Conservation (phyloP, 495 filamentous ascomycete species). For the Hypoxylon fuscum region DNA sequence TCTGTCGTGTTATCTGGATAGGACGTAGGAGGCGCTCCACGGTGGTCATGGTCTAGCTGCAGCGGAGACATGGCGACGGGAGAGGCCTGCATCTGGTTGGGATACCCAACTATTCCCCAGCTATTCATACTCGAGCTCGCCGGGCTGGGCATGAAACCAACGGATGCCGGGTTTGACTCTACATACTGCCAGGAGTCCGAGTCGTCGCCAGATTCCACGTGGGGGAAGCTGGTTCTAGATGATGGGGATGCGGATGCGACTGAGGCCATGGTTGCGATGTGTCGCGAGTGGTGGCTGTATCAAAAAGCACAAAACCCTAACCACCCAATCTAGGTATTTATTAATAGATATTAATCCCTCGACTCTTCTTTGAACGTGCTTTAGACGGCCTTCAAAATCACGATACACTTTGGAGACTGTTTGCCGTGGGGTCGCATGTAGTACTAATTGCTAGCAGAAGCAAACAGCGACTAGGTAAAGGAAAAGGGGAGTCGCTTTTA, state of each 20-base stretch:
- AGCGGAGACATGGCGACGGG: constrained; percentile 40
- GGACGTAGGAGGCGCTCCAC: constrained; percentile 28
- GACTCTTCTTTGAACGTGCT: constrained; percentile 9
- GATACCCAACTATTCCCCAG: constrained; percentile 51
- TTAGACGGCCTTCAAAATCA: not conserved
- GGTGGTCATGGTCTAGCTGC: constrained; percentile 30
- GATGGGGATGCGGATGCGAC: constrained; percentile 41
- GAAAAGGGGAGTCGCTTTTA: constrained; percentile 19
- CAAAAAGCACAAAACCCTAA: constrained; percentile 14
- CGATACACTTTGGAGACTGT: constrained; percentile 19
- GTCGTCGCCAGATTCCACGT: constrained; percentile 43
- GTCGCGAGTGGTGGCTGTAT: constrained; percentile 4
- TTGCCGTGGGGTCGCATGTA: constrained; percentile 36
- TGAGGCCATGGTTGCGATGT: constrained; percentile 36
- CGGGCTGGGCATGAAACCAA: constrained; percentile 53
- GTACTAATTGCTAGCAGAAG: constrained; percentile 29
- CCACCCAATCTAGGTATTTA: constrained; percentile 27
- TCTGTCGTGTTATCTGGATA: constrained; percentile 38
- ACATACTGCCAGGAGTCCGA: constrained; percentile 45
- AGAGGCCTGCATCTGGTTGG: constrained; percentile 38
- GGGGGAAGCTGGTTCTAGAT: constrained; percentile 31
- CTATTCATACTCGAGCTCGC: constrained; percentile 52
- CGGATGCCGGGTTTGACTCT: constrained; percentile 41
- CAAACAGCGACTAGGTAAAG: constrained; percentile 25
- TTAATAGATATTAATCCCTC: constrained; percentile 17